A percentile compares a stretch with the other conserved stretches of the same genome.
These are phyloP conservation scores for Phytopythium boreale DNA, from an alignment of 352 stramenopile genomes.

Conservation along the genomic window DNA sequence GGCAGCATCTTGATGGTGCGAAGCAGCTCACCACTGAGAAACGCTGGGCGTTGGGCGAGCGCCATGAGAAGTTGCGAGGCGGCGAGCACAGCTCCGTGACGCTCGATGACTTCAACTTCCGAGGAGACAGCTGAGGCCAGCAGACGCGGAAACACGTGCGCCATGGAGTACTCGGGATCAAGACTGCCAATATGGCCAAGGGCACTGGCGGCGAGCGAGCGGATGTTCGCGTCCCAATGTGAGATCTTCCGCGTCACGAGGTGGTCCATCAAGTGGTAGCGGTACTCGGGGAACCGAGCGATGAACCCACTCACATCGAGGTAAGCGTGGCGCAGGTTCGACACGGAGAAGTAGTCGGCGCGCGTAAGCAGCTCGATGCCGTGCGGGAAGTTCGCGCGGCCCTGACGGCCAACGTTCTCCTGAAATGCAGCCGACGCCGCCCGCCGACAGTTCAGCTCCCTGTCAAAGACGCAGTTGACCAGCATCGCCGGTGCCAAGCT, in stretches of 20 bases:
- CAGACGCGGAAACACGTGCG: constrained; percentile 81
- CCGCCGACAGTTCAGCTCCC: constrained; percentile 97
- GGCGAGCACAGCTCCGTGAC: constrained; percentile 93
- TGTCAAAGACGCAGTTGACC: constrained; percentile 96
- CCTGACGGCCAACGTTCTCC: constrained; percentile 91
- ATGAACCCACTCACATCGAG: constrained; percentile 90
- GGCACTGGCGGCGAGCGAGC: constrained; percentile 82
- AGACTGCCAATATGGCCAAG: constrained; percentile 85
- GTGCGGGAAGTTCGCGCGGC: constrained; percentile 92
- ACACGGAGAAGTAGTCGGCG: constrained; percentile 98
- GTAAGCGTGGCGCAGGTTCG: constrained; percentile 90
- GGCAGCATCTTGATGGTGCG: constrained; percentile 65
- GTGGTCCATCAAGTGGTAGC: constrained; percentile 81
- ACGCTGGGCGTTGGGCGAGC: constrained; percentile 47
- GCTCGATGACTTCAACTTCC: constrained; percentile 88
- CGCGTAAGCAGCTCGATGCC: constrained; percentile 96
- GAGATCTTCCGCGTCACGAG: constrained; percentile 86
- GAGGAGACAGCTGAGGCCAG: constrained; percentile 69
- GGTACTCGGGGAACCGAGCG: constrained; percentile 89
- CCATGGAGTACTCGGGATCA: constrained; percentile 73
- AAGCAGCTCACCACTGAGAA: constrained; percentile 71
- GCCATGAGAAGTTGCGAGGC: constrained; percentile 81
- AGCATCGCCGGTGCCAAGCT: constrained; percentile 91
- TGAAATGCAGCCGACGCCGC: constrained; percentile 98
- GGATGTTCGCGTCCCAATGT: constrained; percentile 96